Percentiles rank a stretch among this genome's conserved stretches.
Evolutionary conservation across 2,329 filamentous ascomycete genomes (phyloP).

Genomic region (Grosmannia serpens): DNA sequence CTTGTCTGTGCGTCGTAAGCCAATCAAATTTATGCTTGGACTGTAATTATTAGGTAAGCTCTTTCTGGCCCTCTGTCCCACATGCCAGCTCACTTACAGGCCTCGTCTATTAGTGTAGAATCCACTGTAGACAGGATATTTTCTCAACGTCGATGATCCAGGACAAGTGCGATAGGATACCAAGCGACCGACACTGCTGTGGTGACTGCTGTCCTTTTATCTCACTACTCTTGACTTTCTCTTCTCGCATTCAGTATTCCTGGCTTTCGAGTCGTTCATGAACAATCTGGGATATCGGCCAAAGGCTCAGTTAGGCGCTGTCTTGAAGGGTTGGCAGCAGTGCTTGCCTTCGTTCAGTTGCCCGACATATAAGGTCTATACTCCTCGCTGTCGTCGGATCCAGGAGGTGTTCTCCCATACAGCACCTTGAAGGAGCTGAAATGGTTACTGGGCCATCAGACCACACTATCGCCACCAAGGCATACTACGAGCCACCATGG

Average conservation of each 20-base stretch:
- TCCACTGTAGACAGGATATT: background rate
- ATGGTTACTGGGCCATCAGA: background rate
- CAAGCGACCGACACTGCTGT: background rate
- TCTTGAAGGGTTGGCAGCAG: background rate
- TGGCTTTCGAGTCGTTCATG: background rate
- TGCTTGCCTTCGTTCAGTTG: background rate
- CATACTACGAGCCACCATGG: slow-evolving; percentile 90
- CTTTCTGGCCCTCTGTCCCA: background rate
- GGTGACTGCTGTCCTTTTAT: background rate
- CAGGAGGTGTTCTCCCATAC: background rate
- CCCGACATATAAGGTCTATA: background rate
- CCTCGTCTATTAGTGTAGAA: background rate
- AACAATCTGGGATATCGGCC: background rate
- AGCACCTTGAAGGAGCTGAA: no score
- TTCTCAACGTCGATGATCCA: background rate
- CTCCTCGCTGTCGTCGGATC: background rate
- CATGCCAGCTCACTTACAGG: slow-evolving; percentile 1
- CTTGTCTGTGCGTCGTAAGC: background rate
- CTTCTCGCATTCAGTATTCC: background rate
- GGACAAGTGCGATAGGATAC: background rate
- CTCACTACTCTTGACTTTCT: background rate
- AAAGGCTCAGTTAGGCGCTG: background rate
- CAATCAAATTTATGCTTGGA: background rate
- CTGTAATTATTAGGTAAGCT: background rate
- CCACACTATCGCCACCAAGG: slow-evolving; percentile 36